Evolutionary conservation across 306 rosid genomes (phyloP).

Genomic region (Fragaria nilgerrensis): DNA sequence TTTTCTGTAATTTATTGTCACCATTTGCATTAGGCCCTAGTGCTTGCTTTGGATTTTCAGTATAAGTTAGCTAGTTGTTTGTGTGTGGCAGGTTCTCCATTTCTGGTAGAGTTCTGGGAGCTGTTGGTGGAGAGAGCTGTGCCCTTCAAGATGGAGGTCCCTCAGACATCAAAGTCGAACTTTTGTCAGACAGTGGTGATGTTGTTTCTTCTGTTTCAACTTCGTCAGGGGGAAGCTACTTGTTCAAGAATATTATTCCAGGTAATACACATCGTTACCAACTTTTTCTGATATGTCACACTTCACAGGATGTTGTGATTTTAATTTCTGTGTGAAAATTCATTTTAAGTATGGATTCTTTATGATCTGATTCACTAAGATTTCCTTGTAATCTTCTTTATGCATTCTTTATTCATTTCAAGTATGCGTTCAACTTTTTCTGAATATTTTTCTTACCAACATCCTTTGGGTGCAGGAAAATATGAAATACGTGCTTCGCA

Average conservation of each 20-base stretch:
- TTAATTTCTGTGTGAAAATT: neutral
- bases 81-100: conserved; percentile 66
- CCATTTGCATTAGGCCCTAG: conserved; percentile 19
- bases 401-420: too few relatives aligned
- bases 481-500: conserved; percentile 78
- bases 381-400: neutral
- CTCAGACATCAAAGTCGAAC: conserved; percentile 72
- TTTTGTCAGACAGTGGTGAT: conserved; percentile 62
- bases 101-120: conserved; percentile 90
- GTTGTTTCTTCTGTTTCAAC: conserved; percentile 69
- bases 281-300: neutral
- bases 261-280: conserved; percentile 32
- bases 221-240: conserved; percentile 67
- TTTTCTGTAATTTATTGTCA: conserved; percentile 16
- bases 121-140: conserved; percentile 87
- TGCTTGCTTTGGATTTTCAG: conserved; percentile 16
- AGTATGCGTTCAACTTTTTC: too few relatives aligned
- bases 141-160: conserved; percentile 75
- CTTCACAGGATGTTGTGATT: neutral
- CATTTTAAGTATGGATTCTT: neutral
- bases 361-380: conserved; percentile 5
- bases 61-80: conserved; percentile 23
- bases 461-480: conserved; percentile 55
- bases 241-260: conserved; percentile 80
- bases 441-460: neutral